A percentile compares a stretch with the other conserved stretches of the same genome.
Conservation (phyloP, 805 yeast species). For the Hanseniaspora vineae region DNA sequence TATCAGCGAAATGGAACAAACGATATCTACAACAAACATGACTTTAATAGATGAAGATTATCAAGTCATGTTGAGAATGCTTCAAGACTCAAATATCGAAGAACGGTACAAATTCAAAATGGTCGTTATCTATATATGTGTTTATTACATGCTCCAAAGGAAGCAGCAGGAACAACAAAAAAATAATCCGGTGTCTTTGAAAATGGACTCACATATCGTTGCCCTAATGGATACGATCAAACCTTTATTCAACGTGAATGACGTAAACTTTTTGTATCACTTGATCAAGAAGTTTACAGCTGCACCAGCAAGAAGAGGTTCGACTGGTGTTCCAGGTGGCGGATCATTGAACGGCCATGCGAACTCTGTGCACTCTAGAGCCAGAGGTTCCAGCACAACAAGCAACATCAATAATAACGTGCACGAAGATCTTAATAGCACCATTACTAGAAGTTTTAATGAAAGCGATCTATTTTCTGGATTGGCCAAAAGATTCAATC, state of each 20-base stretch:
- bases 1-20: conserved; percentile 82
- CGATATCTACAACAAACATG: conserved; percentile 45
- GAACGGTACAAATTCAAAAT: conserved; percentile 55
- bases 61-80: conserved; percentile 39
- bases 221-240: background rate
- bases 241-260: conserved; percentile 12
- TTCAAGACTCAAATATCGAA: conserved; percentile 33
- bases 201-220: background rate
- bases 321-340: too few species aligned
- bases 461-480: conserved; percentile 21
- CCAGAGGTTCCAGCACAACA: background rate
- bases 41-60: conserved; percentile 46
- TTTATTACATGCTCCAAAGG: background rate
- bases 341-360: too few species aligned
- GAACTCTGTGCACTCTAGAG: too few species aligned
- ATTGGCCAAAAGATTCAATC: conserved; percentile 22
- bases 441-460: background rate
- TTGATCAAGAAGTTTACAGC: conserved; percentile 24
- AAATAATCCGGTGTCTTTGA: background rate
- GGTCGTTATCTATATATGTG: conserved; percentile 42
- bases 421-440: background rate
- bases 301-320: background rate
- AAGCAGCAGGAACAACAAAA: background rate
- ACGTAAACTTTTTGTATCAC: conserved; percentile 31
- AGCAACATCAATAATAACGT: background rate